Evolutionary conservation across 495 filamentous ascomycete species (phyloP), one percentile per base, ranked within the genome.

Genomic region (Trichocladium uniseriatum): DNA sequence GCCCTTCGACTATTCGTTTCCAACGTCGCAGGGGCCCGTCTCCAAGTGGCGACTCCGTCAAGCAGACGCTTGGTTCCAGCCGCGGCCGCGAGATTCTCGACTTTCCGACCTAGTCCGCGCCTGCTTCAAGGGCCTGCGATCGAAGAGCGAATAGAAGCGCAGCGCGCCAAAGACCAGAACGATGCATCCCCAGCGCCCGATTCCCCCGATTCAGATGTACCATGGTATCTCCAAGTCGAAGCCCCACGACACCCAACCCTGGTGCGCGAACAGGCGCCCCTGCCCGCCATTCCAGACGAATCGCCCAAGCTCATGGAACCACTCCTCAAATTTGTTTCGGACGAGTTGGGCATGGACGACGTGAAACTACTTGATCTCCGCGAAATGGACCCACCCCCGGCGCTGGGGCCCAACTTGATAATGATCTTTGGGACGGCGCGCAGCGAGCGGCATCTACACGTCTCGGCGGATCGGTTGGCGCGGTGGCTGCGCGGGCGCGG

Each of bases 361-460:
- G 68, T 98, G 45, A 71, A 69, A 6, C 55, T 98, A 10, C 68
- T 90, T 43, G 92, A 98, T 62, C 75, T 97, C 18, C 87, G 92
- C 44, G 68, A 76, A 18, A 71, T 95, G 39, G 86, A 95, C 58
- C 89, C 87, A 0, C 84, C 92, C 0, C 80, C 92, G 1, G 88
- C 89, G 0, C 73, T 97, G 31, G 92, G 92, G 7, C 78, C 87
- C 14, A 84, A 89, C 58, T 76, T 95, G 32, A 74, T 98, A 27
- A 97, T 97, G 92, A 63, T 97, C 32, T 72, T 97, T 52, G 90
- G 87, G n/a, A 94, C 88, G 15, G 88, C 91, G 18, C 82, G 94
- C 40, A 91, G 87, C 51, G 87, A 95, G 56, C 90, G 88, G 48
- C 94, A 98, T 70, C 68, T 97, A 21, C 89, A 95, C 57, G 86